Evolutionary conservation across 2,329 filamentous ascomycete genomes (phyloP).

Genomic region (Fusarium sp.): DNA sequence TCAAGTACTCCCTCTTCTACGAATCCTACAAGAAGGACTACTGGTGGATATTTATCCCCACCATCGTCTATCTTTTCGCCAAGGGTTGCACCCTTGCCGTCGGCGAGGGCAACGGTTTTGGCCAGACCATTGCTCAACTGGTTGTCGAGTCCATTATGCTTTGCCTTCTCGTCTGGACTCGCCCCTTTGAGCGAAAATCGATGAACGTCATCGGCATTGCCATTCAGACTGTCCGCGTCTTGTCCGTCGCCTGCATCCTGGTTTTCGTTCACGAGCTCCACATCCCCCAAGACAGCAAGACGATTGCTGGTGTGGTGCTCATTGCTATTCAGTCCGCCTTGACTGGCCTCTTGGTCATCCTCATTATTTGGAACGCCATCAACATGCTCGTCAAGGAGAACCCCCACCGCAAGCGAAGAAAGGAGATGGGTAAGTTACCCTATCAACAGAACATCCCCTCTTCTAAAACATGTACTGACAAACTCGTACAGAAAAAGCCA

Average conservation of each 20-base stretch:
- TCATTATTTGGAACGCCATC: conserved; percentile 90
- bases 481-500: conserved; percentile 71
- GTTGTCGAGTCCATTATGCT: conserved; percentile 84
- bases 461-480: conserved; percentile 38
- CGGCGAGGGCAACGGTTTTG: conserved; percentile 83
- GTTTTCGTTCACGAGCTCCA: conserved; percentile 94
- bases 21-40: conserved; percentile 93
- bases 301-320: conserved; percentile 89
- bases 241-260: conserved; percentile 88
- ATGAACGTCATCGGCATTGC: conserved; percentile 92
- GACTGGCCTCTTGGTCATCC: conserved; percentile 82
- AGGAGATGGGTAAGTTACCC: conserved; percentile 79
- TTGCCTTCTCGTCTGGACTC: conserved; percentile 79
- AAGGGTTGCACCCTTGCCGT: conserved; percentile 88
- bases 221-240: conserved; percentile 87
- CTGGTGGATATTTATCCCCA: conserved; percentile 96
- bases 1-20: conserved; percentile 97
- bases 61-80: conserved; percentile 88
- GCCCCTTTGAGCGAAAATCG: conserved; percentile 86
- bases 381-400: conserved; percentile 85
- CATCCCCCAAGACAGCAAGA: conserved; percentile 90
- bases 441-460: neutral
- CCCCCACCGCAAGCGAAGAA: conserved; percentile 86
- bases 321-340: conserved; percentile 90
- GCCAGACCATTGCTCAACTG: conserved; percentile 82